Evolutionary conservation across 2,329 filamentous ascomycete species (phyloP).

Genomic region (Anthostomella pinea): DNA sequence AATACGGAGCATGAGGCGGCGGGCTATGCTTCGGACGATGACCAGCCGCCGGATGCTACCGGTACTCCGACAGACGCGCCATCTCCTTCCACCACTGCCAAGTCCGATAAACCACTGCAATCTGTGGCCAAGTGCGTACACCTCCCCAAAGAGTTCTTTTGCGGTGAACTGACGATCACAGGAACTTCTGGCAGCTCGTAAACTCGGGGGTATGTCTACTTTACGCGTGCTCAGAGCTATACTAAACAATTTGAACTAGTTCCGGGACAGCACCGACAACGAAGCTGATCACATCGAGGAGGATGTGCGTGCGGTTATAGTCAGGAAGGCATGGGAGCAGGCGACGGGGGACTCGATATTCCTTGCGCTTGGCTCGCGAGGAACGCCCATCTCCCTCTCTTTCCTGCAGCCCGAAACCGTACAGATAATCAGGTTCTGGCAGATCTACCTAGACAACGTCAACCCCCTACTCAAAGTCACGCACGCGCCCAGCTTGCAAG

Average conservation of each 20-base stretch:
- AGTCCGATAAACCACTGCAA: too few relatives aligned
- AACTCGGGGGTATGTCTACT: too few relatives aligned
- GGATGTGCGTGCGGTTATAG: conserved; percentile 31
- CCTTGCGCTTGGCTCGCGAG: conserved; percentile 50
- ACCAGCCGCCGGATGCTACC: too few relatives aligned
- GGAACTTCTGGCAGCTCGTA: too few relatives aligned
- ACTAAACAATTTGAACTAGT: conserved; percentile 11
- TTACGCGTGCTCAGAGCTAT: too few relatives aligned
- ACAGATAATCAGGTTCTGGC: conserved; percentile 52
- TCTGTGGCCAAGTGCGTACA: too few relatives aligned
- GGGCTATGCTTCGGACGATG: conserved; percentile 8
- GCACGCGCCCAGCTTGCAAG: conserved; percentile 53
- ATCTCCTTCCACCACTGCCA: too few relatives aligned
- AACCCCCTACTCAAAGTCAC: conserved; percentile 58
- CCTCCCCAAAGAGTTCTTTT: too few relatives aligned
- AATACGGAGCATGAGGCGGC: neutral
- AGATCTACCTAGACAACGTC: conserved; percentile 56
- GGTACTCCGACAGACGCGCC: too few relatives aligned
- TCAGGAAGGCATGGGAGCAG: conserved; percentile 47
- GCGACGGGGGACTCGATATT: conserved; percentile 41
- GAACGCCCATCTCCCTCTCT: conserved; percentile 41
- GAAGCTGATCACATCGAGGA: conserved; percentile 33
- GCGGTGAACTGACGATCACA: too few relatives aligned
- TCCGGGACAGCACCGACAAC: conserved; percentile 22
- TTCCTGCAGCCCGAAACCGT: conserved; percentile 47